Evolutionary conservation across 2,329 filamentous ascomycete genomes (phyloP).

Genomic region (Fusarium albosuccineum): DNA sequence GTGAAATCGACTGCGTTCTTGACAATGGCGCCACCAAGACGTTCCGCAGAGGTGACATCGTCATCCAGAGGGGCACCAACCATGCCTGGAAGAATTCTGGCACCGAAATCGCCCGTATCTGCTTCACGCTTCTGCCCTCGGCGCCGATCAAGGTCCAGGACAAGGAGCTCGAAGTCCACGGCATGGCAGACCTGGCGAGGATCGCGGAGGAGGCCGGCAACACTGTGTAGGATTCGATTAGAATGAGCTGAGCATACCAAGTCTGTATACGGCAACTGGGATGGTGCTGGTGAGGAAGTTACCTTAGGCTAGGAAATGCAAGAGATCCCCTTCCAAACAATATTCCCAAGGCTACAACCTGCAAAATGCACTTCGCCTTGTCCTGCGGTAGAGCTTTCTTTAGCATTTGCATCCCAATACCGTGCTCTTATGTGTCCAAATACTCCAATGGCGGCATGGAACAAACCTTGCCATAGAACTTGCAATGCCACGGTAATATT

Average conservation of each 20-base stretch:
- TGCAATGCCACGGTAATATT: too few species aligned
- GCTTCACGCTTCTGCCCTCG: slow-evolving; percentile 39
- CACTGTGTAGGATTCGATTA: neutral
- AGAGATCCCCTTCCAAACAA: too few species aligned
- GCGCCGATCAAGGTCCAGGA: slow-evolving; percentile 34
- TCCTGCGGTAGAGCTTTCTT: too few species aligned
- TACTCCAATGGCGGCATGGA: too few species aligned
- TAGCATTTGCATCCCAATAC: too few species aligned
- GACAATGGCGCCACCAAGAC: slow-evolving; percentile 36
- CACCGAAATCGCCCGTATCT: slow-evolving; percentile 36
- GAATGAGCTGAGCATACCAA: neutral
- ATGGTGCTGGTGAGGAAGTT: too few species aligned
- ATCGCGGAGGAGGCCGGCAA: slow-evolving; percentile 35
- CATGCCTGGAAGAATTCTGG: slow-evolving; percentile 43
- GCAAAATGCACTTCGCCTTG: too few species aligned
- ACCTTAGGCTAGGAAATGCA: too few species aligned
- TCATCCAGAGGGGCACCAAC: slow-evolving; percentile 44
- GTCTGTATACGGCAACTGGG: neutral
- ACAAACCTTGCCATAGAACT: too few species aligned
- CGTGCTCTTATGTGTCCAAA: too few species aligned
- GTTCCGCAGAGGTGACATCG: slow-evolving; percentile 37
- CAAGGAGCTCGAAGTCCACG: slow-evolving; percentile 40
- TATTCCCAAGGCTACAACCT: too few species aligned
- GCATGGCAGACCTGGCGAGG: slow-evolving; percentile 37
- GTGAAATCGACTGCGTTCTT: slow-evolving; percentile 40